Conservation (phyloP, 768 basidiomycete species). For the Lentinus tigrinus region DNA sequence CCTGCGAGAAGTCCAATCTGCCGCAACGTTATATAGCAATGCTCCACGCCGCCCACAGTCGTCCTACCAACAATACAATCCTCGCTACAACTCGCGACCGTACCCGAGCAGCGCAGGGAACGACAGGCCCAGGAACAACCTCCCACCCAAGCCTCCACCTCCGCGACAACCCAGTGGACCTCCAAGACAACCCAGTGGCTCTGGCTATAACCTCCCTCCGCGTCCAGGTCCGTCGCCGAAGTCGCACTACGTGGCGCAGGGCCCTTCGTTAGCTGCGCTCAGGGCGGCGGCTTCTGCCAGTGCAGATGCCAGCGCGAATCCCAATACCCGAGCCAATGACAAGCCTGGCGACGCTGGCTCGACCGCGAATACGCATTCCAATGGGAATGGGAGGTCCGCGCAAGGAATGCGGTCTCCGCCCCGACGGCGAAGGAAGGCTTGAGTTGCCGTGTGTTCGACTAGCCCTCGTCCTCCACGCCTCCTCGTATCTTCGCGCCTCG, state of each 20-base stretch:
- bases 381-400: not conserved
- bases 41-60: not conserved
- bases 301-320: not conserved
- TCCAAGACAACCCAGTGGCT: too few relatives aligned
- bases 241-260: not conserved
- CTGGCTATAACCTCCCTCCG: not conserved
- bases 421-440: not conserved
- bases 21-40: not conserved
- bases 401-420: not conserved
- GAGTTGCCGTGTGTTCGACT: not conserved
- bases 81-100: not conserved
- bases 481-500: too few relatives aligned
- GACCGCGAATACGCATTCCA: not conserved
- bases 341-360: too few relatives aligned
- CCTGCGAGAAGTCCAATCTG: conserved; percentile 9
- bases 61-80: conserved; percentile 1
- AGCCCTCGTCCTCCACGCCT: not conserved
- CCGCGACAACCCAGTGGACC: not conserved
- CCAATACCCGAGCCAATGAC: too few relatives aligned
- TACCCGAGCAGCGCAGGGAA: not conserved
- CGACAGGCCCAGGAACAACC: not conserved
- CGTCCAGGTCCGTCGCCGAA: not conserved
- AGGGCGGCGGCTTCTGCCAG: not conserved
- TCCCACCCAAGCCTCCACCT: not conserved
- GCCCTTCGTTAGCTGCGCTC: not conserved